Evolutionary conservation across 371 early-diverging fungal genomes (phyloP).

Genomic region (Mucor racemosus): DNA sequence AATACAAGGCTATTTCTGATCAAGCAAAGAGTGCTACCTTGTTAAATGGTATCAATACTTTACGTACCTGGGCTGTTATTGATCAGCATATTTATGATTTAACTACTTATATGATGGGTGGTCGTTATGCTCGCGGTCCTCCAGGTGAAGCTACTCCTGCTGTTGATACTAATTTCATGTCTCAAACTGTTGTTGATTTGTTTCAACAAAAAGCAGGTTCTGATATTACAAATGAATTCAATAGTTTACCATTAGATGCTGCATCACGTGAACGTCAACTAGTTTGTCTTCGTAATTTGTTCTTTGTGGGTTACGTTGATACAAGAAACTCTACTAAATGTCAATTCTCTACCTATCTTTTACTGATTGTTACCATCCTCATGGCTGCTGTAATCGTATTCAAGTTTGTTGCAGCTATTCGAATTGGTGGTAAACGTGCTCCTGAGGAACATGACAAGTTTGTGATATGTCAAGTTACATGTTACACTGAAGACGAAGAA

Average conservation of each 20-base stretch:
- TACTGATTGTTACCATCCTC: constrained; percentile 78
- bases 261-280: constrained; percentile 41
- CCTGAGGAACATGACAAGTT: constrained; percentile 94
- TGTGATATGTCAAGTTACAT: constrained; percentile 87
- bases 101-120: constrained; percentile 59
- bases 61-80: constrained; percentile 60
- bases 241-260: constrained; percentile 38
- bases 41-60: constrained; percentile 36
- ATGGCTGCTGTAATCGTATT: constrained; percentile 85
- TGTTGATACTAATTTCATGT: constrained; percentile 54
- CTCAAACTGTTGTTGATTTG: constrained; percentile 59
- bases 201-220: constrained; percentile 66
- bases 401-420: constrained; percentile 93
- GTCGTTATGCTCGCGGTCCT: constrained; percentile 38
- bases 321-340: constrained; percentile 81
- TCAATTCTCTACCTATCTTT: constrained; percentile 84
- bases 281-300: constrained; percentile 80
- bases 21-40: constrained; percentile 34
- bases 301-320: constrained; percentile 90
- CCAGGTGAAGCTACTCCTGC: constrained; percentile 53
- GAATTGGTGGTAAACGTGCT: constrained; percentile 74
- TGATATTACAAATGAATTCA: constrained; percentile 69
- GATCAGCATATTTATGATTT: constrained; percentile 68
- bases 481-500: constrained; percentile 97
- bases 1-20: constrained; percentile 35